Evolutionary conservation across 164 flowering plant species (phyloP).

Genomic region (Tinospora cordifolia): DNA sequence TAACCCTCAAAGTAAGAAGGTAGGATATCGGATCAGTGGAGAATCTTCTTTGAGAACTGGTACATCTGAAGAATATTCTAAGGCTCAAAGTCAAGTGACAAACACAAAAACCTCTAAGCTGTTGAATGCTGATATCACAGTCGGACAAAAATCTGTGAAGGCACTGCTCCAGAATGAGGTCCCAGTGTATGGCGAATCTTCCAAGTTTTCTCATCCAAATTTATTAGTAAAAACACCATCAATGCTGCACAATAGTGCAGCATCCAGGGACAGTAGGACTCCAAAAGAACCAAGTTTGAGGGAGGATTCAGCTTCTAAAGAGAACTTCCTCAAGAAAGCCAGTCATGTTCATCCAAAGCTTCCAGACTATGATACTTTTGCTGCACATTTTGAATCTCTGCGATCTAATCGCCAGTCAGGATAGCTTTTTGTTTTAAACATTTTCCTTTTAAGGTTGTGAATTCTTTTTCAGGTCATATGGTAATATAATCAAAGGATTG

Average conservation of each 20-base stretch:
- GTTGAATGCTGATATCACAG: conserved; percentile 10
- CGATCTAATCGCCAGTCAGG: conserved; percentile 34
- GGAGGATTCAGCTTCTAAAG: conserved; percentile 24
- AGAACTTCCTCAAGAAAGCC: conserved; percentile 33
- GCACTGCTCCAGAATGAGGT: conserved; percentile 8
- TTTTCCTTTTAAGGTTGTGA: background rate
- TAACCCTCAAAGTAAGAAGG: background rate
- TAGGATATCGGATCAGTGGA: background rate
- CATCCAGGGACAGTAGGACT: conserved; percentile 18
- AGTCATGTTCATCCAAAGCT: conserved; percentile 96
- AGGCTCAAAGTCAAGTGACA: conserved; percentile 10
- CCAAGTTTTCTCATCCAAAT: conserved; percentile 14
- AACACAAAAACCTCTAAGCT: conserved; percentile 10
- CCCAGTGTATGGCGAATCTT: conserved; percentile 16
- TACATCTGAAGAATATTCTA: conserved; percentile 15
- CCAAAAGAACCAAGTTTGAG: conserved; percentile 20
- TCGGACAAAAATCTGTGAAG: conserved; percentile 14
- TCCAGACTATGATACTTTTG: conserved; percentile 70
- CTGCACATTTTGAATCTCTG: conserved; percentile 54
- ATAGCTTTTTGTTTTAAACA: background rate
- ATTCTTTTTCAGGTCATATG: background rate
- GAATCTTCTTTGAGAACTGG: background rate
- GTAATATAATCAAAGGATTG: background rate
- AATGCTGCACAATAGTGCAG: background rate
- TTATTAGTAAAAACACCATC: conserved; percentile 8